Evolutionary conservation across 495 filamentous ascomycete genomes (phyloP), one percentile per base, ranked within the genome.

Genomic region (Penicillium fimorum): DNA sequence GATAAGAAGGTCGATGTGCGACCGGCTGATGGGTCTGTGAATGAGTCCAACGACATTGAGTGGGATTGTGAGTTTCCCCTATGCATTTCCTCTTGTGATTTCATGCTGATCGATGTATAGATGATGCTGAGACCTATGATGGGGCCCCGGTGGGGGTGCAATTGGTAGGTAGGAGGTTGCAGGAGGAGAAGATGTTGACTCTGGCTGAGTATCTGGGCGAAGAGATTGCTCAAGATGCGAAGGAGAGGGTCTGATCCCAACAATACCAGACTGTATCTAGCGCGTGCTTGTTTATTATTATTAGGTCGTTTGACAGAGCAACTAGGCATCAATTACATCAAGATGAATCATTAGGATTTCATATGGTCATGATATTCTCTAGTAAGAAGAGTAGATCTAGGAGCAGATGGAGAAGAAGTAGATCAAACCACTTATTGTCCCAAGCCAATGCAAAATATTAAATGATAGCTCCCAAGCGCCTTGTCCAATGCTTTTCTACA

Each of bases 121-220:
- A 85, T 63, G 75, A 84, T 62, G 66, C 79, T 7, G 72, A 77
- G 9, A 62, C 74, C 0, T 83, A 82, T 37, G 68, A 85, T 60
- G 81, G 81, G 0, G 79, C 82, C 43, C 81, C 79, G 8, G 79
- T 82, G 24, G 76, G 70, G 5, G 57, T 84, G 13, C 82, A 85
- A 57, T 53, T 85, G 0, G 60, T 83, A 13, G 77, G 79, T 15
- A 69, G 78, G 20, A 70, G 76, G 35, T 58, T 80, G 22, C 74
- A 82, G 54, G 81, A 84, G 53, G 81, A 84, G 69, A 83, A 82
- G 61, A 72, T 79, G 35, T 56, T 79, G 44, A 71, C 67, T 5
- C 40, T 79, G 25, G 73, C 72, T 9, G 73, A 79, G 29, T 68
- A 75, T 56, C 54, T 77, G 11, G 63, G 71, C 0, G 53, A 50